phyloP scores from a whole-genome alignment of 31 red algal genomes.

The Porphyra umbilicalis region DNA sequence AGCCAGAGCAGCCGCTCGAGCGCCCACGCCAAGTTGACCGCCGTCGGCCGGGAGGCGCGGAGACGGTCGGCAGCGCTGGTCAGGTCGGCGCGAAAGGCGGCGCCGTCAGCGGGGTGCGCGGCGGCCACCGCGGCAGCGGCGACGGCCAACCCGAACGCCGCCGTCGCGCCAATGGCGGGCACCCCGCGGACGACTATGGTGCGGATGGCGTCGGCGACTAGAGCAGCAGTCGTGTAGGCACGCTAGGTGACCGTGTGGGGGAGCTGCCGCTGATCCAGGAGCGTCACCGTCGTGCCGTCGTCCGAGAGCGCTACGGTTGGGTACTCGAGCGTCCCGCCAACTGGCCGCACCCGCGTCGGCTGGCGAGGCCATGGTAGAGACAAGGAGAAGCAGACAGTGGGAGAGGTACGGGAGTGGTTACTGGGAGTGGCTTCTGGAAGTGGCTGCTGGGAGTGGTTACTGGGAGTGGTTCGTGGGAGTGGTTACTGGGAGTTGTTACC shows the following conservation, averaged over 20 bases:
- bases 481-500: too few relatives aligned
- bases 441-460: too few relatives aligned
- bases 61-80: constrained; percentile 2
- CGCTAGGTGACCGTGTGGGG: constrained; percentile 9
- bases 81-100: not conserved
- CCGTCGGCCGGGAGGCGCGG: constrained; percentile 33
- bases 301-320: not conserved
- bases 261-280: constrained; percentile 46
- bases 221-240: not conserved
- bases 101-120: not conserved
- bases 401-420: too few relatives aligned
- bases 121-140: constrained; percentile 1
- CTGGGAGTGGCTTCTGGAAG: too few relatives aligned
- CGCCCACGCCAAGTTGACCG: constrained; percentile 59
- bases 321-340: not conserved
- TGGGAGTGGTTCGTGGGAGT: too few relatives aligned
- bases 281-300: not conserved
- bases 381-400: too few relatives aligned
- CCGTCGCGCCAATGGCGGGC: constrained; percentile 55
- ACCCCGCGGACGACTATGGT: constrained; percentile 66
- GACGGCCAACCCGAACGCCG: constrained; percentile 36
- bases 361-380: not conserved
- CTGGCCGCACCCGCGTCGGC: not conserved
- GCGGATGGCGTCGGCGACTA: constrained; percentile 35
- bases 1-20: constrained; percentile 9